Evolutionary conservation across 805 yeast genomes (phyloP).

Genomic region (Crinitomyces ghanaensis): DNA sequence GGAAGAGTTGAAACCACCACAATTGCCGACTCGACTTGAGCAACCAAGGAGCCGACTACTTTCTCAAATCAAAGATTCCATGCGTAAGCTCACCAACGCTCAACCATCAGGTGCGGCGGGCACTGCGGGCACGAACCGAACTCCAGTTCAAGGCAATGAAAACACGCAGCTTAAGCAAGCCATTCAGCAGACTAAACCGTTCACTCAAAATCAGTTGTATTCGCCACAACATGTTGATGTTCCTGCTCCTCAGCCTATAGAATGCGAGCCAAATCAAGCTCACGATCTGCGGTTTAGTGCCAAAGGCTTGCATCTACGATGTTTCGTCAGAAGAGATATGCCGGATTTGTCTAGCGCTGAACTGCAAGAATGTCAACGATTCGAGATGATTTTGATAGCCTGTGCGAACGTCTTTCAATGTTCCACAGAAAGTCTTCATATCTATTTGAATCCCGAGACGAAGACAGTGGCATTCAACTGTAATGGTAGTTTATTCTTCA

Average conservation of each 20-base stretch:
- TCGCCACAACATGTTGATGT: conserved; percentile 3
- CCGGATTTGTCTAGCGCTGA: conserved; percentile 5
- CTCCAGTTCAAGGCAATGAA: too few species aligned
- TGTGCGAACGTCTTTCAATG: conserved; percentile 13
- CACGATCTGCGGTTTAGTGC: conserved; percentile 3
- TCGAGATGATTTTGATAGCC: conserved; percentile 10
- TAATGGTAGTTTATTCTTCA: conserved; percentile 29
- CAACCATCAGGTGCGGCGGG: too few species aligned
- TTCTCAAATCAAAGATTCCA: too few species aligned
- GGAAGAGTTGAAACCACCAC: too few species aligned
- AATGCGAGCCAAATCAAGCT: conserved; percentile 4
- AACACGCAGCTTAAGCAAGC: conserved; percentile 2
- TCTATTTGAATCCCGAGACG: conserved; percentile 19
- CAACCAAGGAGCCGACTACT: not conserved
- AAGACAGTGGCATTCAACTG: conserved; percentile 29
- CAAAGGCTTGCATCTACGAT: conserved; percentile 2
- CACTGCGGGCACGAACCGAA: too few species aligned
- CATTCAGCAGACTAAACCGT: conserved; percentile 1
- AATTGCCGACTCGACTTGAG: too few species aligned
- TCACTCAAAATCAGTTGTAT: not conserved
- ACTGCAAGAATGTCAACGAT: conserved; percentile 10
- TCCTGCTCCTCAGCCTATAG: conserved; percentile 1
- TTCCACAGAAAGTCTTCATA: conserved; percentile 19
- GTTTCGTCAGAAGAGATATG: conserved; percentile 3
- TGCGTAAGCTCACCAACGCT: too few species aligned